These are phyloP conservation scores for Xylaria sp. DNA, from an alignment of 2,329 filamentous ascomycete species.

Conservation along the genomic window DNA sequence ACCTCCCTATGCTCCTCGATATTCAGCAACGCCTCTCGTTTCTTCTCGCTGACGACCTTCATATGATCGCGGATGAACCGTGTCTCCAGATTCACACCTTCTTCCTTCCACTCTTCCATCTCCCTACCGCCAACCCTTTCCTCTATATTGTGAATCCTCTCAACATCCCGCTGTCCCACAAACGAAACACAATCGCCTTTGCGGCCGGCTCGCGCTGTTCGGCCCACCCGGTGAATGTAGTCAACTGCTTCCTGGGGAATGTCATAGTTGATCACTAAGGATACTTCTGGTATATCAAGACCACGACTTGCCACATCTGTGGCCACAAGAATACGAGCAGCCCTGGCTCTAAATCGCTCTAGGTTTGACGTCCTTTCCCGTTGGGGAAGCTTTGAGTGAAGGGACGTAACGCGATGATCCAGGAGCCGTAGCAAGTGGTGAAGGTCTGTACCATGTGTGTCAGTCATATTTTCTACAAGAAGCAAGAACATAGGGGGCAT, in stretches of 20 bases:
- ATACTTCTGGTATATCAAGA: conserved; percentile 92
- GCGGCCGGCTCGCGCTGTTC: conserved; percentile 90
- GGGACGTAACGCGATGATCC: conserved; percentile 85
- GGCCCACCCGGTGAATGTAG: conserved; percentile 95
- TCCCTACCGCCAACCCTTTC: conserved; percentile 71
- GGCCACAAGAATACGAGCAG: conserved; percentile 87
- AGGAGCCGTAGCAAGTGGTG: conserved; percentile 87
- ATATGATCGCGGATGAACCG: conserved; percentile 83
- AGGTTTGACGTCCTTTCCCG: conserved; percentile 85
- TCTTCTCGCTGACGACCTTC: conserved; percentile 93
- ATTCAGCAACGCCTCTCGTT: conserved; percentile 86
- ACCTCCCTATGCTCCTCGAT: conserved; percentile 93
- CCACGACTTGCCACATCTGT: conserved; percentile 95
- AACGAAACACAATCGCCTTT: conserved; percentile 83
- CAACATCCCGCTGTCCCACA: conserved; percentile 90
- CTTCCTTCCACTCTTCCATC: conserved; percentile 86
- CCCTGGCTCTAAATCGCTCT: conserved; percentile 86
- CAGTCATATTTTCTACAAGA: background rate
- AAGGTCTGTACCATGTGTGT: conserved; percentile 55
- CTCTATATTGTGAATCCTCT: conserved; percentile 90
- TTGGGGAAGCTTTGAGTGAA: conserved; percentile 88
- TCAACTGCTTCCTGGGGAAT: conserved; percentile 95
- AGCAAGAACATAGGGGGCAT: background rate
- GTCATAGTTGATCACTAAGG: conserved; percentile 92
- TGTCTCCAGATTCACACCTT: conserved; percentile 92